Base-by-base conservation (phyloP, 768 basidiomycete species). In the Cubamyces lactineus region DNA sequence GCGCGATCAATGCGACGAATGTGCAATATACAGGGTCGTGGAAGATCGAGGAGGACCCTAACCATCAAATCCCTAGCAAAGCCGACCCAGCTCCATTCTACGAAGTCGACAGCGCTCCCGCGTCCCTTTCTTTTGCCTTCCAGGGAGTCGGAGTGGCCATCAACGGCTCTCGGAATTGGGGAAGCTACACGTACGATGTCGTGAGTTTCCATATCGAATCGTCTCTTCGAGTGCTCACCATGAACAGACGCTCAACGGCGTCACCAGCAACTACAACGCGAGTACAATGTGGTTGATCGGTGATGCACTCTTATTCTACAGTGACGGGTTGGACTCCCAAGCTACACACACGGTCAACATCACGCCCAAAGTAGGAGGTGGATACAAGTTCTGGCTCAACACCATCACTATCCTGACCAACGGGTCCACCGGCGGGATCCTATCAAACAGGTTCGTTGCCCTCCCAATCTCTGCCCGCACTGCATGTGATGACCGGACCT, bases 301-400 rank as follows among this genome's bases (percentile, higher is more conserved):
- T 51, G 67, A 72, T 50, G 74, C 84, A 15, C 75, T 89, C 4
- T 76, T 93, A 16, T 92, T 86, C 70, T 87, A 82, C 63, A 78
- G 83, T 24, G 83, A 82, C 30, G 83, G 83, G 17, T 78, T 93
- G 34, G 77, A 89, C 66, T 76, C 82, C 12, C 74, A 73, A 48
- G 24, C 58, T 3, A 55, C 65, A 5, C 88, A 93, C 70, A 70
- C 74, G 2, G 67, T 92, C 17, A 68, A 76, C 11, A 72, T 93
- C 26, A 73, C 70, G 28, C 90, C 91, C 67, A 76, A 75, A 38
- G 80, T 82, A 59, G 84, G 82, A 39, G 70, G 75, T 16, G 62
- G 61, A 5, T 24, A 56, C 51, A 65, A 67, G 47, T 63, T 71
- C 42, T 64, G 63, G 58, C 42, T 66, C 16, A 66, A 66, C 56